Evolutionary conservation across 306 rosid species (phyloP), one percentile per base, ranked within the genome.

Genomic region (Dalbergia cultrata): DNA sequence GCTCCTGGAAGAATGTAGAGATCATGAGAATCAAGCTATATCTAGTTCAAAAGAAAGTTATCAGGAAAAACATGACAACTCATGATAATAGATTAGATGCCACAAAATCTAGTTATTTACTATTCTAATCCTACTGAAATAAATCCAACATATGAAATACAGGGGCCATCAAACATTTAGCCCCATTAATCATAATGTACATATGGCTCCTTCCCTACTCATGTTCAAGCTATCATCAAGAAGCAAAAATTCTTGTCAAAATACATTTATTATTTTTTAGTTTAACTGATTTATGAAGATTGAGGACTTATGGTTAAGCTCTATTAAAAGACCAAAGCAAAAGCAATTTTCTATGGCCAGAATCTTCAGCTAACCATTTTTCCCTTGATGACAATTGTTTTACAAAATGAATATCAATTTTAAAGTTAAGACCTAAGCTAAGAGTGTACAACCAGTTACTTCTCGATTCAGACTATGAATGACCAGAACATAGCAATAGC

Each of bases 1-100:
- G 99, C 70, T 80, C 93, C 98, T 93, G 80, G 78, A 86, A 86
- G 57, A 31, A 53, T 33, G 44, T 35, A 78, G 13, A 68, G 31
- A 39, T 13, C 45, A 74, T 64, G 9, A 70, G 54, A 75, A 68
- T 49, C 34, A 37, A 74, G 45, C 13, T 44, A 58, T 47, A 47
- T 72, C 74, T 66, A 41, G 47, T 63, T 72, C 77, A 70, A 49
- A 41, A 75, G 31, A 44, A 62, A 70, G 78, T 61, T 68, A 61
- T 18, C 9, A 47, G 63, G 58, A 71, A 72, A 45, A 61, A 12
- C 18, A 21, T 61, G 16, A 74, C 21, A 53, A 60, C 69, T 72
- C 43, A 39, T 3, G 21, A 78, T 75, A 65, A 37, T 47, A 75
- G 59, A 64, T 21, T 50, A 35, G 53, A 18, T 21, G 43, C 82